Base-by-base conservation (phyloP, 768 basidiomycete genomes). In the Naematelia aurantialba region DNA sequence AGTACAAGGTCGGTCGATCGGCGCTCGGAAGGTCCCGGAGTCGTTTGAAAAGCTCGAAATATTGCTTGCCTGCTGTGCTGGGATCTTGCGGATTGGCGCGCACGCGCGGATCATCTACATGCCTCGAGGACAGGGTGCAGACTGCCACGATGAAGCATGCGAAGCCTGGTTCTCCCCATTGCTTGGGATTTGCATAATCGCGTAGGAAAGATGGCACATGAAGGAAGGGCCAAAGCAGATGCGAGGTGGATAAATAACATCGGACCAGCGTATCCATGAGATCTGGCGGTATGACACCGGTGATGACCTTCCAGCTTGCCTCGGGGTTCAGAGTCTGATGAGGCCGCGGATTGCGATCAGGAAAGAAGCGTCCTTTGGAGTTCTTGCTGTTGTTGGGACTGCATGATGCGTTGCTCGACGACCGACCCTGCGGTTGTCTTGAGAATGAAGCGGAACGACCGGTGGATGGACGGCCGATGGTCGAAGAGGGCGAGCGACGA, bases 81-180 rank as follows among this genome's bases (percentile, higher is more conserved):
- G 89, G 85, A 70, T 94, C 89, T 58, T 79, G 81, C 1, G 90
- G 85, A 70, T 89, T 85, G 2, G 89, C 83, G 49, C 91, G 85
- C 22, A 92, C 90, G 46, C 91, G 86, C 21, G 87, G 86, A 77
- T 94, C 92, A 72, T 96, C 91, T 63, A 92, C 87, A 75, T 96
- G 92, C 44, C 92, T 83, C 2, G 91, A 93, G 0, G 91, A 87
- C 4, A 96, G 82, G 64, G 91, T 93, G 72, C 91, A 94, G 30
- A 93, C 82, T 1, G 91, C 84, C n/a, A 94, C 89, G 61, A 94
- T 89, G 73, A 93, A 92, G 10, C 91, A 86, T 42, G 89, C 90
- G 70, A 96, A 96, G 8, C 92, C 92, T 5, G 92, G 89, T 77
- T 93, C 91, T 51, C 87, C 89, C 91, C 92, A 94, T 81, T 92